Evolutionary conservation across 108 stramenopile species (phyloP), one percentile per base, ranked within the genome.

Genomic region (Skeletonema grethae): DNA sequence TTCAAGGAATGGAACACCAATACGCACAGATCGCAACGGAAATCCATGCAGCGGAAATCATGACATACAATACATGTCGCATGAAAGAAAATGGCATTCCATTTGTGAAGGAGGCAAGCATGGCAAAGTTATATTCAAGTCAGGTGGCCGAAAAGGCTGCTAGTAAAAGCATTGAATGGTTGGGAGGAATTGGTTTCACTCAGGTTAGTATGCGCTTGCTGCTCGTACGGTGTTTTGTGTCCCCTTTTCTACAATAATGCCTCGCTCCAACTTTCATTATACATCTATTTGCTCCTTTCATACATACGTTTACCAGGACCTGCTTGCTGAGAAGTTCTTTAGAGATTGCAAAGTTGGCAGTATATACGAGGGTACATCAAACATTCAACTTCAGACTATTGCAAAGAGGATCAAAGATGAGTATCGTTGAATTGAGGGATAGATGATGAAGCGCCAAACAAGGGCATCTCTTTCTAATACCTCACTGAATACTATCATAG

Each of bases 341-440:
- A 84, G 98, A 56, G 98, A 98, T 78, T 95, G 91, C 85, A 97
- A 97, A 75, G 96, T 98, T 68, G 98, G 98, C 1, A 89, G 90
- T 41, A 98, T 98, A 63, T 98, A 98, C 76, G 98, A 98, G 79
- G 97, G 80, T 0, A 82, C 76, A 15, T 82, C 80, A 15, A 91
- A 91, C 69, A 90, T 93, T 69, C 90, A 91, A 85, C 87, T 91
- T 22, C 75, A 88, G 43, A 93, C 92, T 24, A 93, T 93, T 78
- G 92, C 90, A 22, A 93, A 91, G 69, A 64, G 84, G 34, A 76
- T 93, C 39, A 77, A 82, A 46, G 66, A 74, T 13, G 87, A 90
- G 60, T 84, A 82, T 50, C 53, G 46, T 57, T 79, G 16, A 69
- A 9, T 2, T 7, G 32, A 7, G 0, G 4, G 50, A 22, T 53